These are phyloP conservation scores for Coffea eugenioides DNA, from an alignment of 257 asterid genomes.

Conservation along the genomic window DNA sequence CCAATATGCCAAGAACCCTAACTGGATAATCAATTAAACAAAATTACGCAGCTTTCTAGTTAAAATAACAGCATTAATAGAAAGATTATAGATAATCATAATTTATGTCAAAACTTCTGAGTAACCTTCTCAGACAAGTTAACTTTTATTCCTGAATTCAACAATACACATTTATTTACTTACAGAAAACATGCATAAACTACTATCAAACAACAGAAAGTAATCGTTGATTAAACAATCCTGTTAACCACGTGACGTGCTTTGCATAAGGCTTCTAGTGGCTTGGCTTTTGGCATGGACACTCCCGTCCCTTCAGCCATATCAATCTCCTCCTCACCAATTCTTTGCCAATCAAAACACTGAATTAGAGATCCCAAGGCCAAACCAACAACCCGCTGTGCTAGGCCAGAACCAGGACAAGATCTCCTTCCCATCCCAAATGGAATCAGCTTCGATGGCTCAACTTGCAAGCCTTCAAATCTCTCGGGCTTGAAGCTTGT, in stretches of 20 bases:
- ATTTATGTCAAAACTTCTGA: too few relatives aligned
- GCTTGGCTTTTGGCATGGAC: slow-evolving; percentile 37
- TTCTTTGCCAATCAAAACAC: slow-evolving; percentile 58
- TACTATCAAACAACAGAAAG: too few relatives aligned
- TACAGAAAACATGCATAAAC: too few relatives aligned
- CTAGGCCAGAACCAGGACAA: slow-evolving; percentile 26
- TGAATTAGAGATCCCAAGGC: slow-evolving; percentile 48
- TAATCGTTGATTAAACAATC: slow-evolving; percentile 4
- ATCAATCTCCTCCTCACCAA: slow-evolving; percentile 36
- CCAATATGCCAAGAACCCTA: background rate
- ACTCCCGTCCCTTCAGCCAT: slow-evolving; percentile 49
- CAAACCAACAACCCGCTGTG: slow-evolving; percentile 48
- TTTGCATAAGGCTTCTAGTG: slow-evolving; percentile 45
- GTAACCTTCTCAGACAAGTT: too few relatives aligned
- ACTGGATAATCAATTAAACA: background rate
- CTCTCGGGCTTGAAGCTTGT: slow-evolving; percentile 53
- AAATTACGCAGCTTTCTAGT: background rate
- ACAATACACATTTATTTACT: too few relatives aligned
- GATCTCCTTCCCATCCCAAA: slow-evolving; percentile 40
- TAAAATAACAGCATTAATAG: background rate
- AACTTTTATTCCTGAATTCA: too few relatives aligned
- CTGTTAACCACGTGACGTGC: slow-evolving; percentile 25
- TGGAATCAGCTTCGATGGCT: slow-evolving; percentile 38
- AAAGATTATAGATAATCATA: too few relatives aligned
- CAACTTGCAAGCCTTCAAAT: slow-evolving; percentile 31